A percentile compares a stretch with the other conserved stretches of the same genome.
phyloP scores from a whole-genome alignment of 495 filamentous ascomycete species.

The Xylaria venustula region DNA sequence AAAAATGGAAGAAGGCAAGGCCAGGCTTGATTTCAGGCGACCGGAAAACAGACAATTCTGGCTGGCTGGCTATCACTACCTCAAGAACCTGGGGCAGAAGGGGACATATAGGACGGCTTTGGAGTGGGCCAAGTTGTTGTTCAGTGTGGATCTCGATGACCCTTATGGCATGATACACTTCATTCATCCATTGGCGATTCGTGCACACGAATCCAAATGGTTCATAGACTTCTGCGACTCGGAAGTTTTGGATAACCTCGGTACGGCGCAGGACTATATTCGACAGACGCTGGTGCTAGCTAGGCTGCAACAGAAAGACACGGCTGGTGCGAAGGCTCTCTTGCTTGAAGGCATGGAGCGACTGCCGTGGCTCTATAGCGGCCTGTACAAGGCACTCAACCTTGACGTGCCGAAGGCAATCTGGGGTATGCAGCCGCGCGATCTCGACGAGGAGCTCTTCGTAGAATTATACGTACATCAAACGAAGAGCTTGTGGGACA shows the following conservation, averaged over 20 bases:
- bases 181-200: conserved; percentile 80
- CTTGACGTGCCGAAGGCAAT: conserved; percentile 71
- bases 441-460: conserved; percentile 67
- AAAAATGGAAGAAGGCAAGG: conserved; percentile 74
- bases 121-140: conserved; percentile 86
- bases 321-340: conserved; percentile 58
- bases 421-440: conserved; percentile 74
- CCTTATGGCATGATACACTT: conserved; percentile 77
- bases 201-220: conserved; percentile 71
- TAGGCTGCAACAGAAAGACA: conserved; percentile 64
- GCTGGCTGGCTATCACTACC: conserved; percentile 85
- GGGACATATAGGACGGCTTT: conserved; percentile 92
- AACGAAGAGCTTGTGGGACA: conserved; percentile 89
- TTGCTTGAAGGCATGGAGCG: conserved; percentile 64
- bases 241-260: conserved; percentile 44
- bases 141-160: conserved; percentile 75
- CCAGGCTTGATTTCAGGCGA: conserved; percentile 71
- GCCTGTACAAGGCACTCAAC: conserved; percentile 74
- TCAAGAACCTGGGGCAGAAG: conserved; percentile 77
- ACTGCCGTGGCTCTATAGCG: conserved; percentile 77
- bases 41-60: conserved; percentile 90
- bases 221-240: conserved; percentile 69
- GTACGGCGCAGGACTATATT: conserved; percentile 49
- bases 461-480: conserved; percentile 76
- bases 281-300: conserved; percentile 73